Evolutionary conservation across 495 filamentous ascomycete genomes (phyloP), one percentile per base, ranked within the genome.

Genomic region (Penicillium cataractarum): DNA sequence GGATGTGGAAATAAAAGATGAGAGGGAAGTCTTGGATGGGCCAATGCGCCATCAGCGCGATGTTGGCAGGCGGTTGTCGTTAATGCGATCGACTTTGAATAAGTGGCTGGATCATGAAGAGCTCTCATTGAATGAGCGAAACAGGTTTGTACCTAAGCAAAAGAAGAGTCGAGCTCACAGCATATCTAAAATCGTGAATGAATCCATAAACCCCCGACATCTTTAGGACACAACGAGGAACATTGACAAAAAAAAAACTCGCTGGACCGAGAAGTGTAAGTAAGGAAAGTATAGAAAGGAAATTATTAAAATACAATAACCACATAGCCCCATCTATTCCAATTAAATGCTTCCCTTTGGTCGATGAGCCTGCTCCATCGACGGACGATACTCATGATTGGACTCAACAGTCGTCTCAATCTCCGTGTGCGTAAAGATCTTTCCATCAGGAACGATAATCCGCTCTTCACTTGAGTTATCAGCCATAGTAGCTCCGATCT

Each of bases 351-450:
- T 22, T 35, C 65, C 24, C 15, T 57, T 62, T 49, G 57, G 60
- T 31, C 55, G 63, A 49, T 40, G 58, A 71, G 63, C 63, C 58
- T 40, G 65, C 60, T 68, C 68, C 33, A 50, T 24, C 10, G 65
- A 57, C 49, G 62, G 37, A 24, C 50, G 33, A 46, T 52, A 68
- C 32, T 67, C 66, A 33, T 54, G 52, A 57, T 62, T 66, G 9
- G 69, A 56, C 56, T 78, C 75, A 15, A 78, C 65, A 15, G 70
- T 78, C 17, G 75, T 76, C 61, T 76, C 71, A 48, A 79, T 77
- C 65, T 76, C 68, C 10, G 76, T 79, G 17, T 74, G 71, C 6
- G 73, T 59, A 39, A 70, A 71, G 50, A 79, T 79, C 67, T 72
- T 76, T 7, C 75, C 75, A 9, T 77, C 67, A 4, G 75, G 76